phyloP scores from a whole-genome alignment of 1,284 basidiomycete species.

The Coniferiporia weirii region DNA sequence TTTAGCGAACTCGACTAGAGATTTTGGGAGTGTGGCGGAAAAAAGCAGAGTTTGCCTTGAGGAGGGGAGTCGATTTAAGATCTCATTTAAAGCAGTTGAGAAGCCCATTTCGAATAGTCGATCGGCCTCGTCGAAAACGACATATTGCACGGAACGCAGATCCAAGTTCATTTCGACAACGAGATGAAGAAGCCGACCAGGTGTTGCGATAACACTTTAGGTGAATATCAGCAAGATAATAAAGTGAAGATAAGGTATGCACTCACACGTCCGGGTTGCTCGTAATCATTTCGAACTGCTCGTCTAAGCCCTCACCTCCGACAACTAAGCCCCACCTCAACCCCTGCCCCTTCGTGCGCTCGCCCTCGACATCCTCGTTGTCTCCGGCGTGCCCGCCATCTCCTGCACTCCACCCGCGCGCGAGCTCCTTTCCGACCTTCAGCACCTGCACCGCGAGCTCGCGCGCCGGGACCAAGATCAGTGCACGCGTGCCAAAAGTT shows the following conservation, averaged over 20 bases:
- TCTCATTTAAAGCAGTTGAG: conserved; percentile 87
- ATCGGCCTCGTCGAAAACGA: conserved; percentile 98
- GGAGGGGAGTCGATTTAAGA: conserved; percentile 81
- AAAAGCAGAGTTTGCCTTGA: conserved; percentile 91
- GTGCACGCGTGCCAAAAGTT: conserved; percentile 79
- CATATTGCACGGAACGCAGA: conserved; percentile 81
- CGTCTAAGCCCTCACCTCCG: conserved; percentile 93
- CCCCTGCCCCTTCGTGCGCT: conserved; percentile 55
- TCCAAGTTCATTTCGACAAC: conserved; percentile 97
- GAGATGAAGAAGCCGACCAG: conserved; percentile 93
- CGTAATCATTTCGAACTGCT: conserved; percentile 95
- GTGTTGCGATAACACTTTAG: conserved; percentile 89
- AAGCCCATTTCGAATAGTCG: conserved; percentile 98
- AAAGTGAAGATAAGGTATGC: conserved; percentile 2
- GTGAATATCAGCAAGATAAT: conserved; percentile 14
- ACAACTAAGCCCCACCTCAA: conserved; percentile 94
- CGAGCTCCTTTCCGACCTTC: conserved; percentile 91
- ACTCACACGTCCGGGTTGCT: conserved; percentile 91
- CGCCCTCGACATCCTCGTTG: conserved; percentile 49
- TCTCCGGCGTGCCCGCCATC: conserved; percentile 63
- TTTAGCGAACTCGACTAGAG: conserved; percentile 95
- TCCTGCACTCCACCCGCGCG: conserved; percentile 66
- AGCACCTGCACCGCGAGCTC: conserved; percentile 94
- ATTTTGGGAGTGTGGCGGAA: conserved; percentile 94
- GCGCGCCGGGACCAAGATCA: conserved; percentile 89